Percentiles rank a stretch among this genome's conserved stretches.
phyloP scores from a whole-genome alignment of 257 asterid species.

The Penstemon davidsonii region DNA sequence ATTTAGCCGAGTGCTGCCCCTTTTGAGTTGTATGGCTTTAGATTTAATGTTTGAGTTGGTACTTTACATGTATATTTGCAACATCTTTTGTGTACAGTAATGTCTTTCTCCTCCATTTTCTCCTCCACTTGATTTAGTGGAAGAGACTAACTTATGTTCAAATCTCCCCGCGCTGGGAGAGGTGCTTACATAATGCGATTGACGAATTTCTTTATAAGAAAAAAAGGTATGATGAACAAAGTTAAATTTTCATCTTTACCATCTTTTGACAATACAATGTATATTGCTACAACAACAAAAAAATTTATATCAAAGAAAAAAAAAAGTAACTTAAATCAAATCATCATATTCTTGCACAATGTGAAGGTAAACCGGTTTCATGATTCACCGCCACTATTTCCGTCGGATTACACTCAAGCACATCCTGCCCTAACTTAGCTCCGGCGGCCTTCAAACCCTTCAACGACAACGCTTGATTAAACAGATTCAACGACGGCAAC shows the following conservation, averaged over 20 bases:
- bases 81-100: slow-evolving; percentile 46
- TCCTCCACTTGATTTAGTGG: too few relatives aligned
- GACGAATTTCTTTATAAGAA: too few relatives aligned
- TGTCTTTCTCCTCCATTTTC: slow-evolving; percentile 12
- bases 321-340: not conserved
- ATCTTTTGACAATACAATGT: not conserved
- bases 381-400: slow-evolving; percentile 56
- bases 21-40: slow-evolving; percentile 40
- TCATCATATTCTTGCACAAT: slow-evolving; percentile 68
- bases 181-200: too few relatives aligned
- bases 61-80: slow-evolving; percentile 42
- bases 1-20: slow-evolving; percentile 34
- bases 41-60: slow-evolving; percentile 34
- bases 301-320: slow-evolving; percentile 15
- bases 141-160: too few relatives aligned
- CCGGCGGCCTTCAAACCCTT: slow-evolving; percentile 90
- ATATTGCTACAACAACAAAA: slow-evolving; percentile 19
- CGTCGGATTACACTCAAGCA: slow-evolving; percentile 55
- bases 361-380: slow-evolving; percentile 77
- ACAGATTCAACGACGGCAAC: slow-evolving; percentile 74
- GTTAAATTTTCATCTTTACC: slow-evolving; percentile 17
- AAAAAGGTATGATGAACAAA: too few relatives aligned
- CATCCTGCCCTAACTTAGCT: slow-evolving; percentile 78
- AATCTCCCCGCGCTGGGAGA: too few relatives aligned
- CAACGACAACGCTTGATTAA: slow-evolving; percentile 79